A percentile compares a stretch with the other conserved stretches of the same genome.
phyloP scores from a whole-genome alignment of 225 moss, liverwort and hornwort genomes.

The Rhytidiadelphus loreus region DNA sequence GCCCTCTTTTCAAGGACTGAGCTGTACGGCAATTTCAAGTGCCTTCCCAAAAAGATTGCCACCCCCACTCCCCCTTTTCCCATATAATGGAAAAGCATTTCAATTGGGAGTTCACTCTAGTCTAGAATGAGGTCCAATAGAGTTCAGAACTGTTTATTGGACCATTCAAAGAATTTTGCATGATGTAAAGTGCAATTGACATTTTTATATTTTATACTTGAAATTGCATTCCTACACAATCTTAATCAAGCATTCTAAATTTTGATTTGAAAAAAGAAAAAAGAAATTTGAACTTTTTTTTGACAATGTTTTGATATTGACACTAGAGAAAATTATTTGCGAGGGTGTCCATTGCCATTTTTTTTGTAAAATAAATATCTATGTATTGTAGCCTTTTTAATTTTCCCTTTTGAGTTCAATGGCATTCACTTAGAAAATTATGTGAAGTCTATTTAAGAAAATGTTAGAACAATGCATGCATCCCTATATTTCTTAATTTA shows the following conservation, averaged over 20 bases:
- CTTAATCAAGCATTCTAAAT: neutral
- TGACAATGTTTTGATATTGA: neutral
- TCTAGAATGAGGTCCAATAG: neutral
- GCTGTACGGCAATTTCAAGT: neutral
- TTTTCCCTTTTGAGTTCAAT: neutral
- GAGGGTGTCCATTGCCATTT: fast-evolving
- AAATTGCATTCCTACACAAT: neutral
- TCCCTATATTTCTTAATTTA: neutral
- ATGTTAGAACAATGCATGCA: neutral
- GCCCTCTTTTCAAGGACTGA: neutral
- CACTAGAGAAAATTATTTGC: neutral
- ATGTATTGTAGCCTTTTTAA: neutral
- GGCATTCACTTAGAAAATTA: neutral
- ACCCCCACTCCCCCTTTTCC: neutral
- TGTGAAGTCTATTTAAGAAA: too few relatives aligned
- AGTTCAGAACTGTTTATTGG: neutral
- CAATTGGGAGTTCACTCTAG: neutral
- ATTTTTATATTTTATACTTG: too few relatives aligned
- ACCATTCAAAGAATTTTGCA: neutral
- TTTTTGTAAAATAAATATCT: too few relatives aligned
- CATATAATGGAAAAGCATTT: neutral
- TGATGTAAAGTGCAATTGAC: neutral
- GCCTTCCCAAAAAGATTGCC: neutral
- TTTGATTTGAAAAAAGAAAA: neutral
- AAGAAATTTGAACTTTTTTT: too few relatives aligned